Conservation (phyloP, 2,329 filamentous ascomycete genomes). For the Fusarium mexicanum region DNA sequence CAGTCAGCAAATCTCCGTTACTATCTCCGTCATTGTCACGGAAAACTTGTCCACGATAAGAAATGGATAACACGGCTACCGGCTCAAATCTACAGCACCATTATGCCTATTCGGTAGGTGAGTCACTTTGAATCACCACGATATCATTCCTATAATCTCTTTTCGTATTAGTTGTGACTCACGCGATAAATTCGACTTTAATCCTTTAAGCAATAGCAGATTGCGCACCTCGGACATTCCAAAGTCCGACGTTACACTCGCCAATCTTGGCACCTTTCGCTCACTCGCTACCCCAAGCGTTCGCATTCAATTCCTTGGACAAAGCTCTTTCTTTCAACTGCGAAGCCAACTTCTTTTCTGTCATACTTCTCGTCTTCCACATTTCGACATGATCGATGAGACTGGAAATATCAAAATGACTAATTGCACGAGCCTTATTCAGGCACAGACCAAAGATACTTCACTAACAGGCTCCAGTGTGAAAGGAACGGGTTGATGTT, state of each 20-base stretch:
- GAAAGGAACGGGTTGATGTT: background rate
- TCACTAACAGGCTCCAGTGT: background rate
- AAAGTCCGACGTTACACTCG: background rate
- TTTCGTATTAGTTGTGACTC: background rate
- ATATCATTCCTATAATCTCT: background rate
- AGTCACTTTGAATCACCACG: background rate
- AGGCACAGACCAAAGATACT: background rate
- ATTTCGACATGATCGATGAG: accelerated
- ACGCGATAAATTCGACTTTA: background rate
- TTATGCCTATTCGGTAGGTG: background rate
- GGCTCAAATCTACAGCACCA: background rate
- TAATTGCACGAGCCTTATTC: too few species aligned
- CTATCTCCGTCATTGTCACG: too few species aligned
- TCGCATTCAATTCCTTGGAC: background rate
- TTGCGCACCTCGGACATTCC: slow-evolving; percentile 7
- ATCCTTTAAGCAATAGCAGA: background rate
- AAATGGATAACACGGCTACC: background rate
- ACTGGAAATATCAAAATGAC: accelerated
- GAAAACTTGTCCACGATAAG: too few species aligned
- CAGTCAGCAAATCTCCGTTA: background rate
- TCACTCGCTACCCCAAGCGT: background rate
- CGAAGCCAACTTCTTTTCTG: background rate
- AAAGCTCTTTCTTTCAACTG: too few species aligned
- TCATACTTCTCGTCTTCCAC: background rate
- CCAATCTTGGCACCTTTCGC: background rate